Evolutionary conservation across 352 stramenopile species (phyloP).

Genomic region (Pythium brachiatum): DNA sequence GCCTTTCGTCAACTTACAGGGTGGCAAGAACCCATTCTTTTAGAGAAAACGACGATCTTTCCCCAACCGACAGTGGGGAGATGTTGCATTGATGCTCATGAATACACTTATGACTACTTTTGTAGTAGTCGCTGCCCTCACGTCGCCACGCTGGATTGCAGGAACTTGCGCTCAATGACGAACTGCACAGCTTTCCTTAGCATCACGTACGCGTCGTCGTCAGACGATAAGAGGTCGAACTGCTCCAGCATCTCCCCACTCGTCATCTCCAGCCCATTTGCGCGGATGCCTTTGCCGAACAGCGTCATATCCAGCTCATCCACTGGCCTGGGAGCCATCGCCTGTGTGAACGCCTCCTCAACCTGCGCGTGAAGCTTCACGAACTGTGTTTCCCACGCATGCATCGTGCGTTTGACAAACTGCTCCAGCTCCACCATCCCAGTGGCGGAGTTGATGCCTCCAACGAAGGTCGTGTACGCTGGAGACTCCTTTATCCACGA

Average conservation of each 20-base stretch:
- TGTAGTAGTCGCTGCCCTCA: neutral
- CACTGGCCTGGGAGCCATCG: neutral
- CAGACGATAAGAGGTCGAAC: slow-evolving; percentile 46
- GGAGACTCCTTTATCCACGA: slow-evolving; percentile 35
- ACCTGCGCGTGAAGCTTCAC: slow-evolving; percentile 30
- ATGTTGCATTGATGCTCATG: slow-evolving; percentile 2
- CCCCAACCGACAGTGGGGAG: slow-evolving; percentile 7
- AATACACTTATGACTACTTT: slow-evolving; percentile 3
- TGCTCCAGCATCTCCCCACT: slow-evolving; percentile 53
- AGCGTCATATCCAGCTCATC: slow-evolving; percentile 38
- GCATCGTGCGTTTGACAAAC: slow-evolving; percentile 40
- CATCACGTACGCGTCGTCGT: slow-evolving; percentile 33
- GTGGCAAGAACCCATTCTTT: slow-evolving; percentile 48
- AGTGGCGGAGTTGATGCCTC: slow-evolving; percentile 17
- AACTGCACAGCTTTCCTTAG: slow-evolving; percentile 31
- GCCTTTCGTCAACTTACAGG: slow-evolving; percentile 72
- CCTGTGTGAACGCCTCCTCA: slow-evolving; percentile 23
- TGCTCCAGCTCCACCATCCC: slow-evolving; percentile 39
- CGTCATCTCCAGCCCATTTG: slow-evolving; percentile 47
- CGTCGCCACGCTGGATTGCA: neutral
- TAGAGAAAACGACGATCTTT: slow-evolving; percentile 16
- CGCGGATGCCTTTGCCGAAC: slow-evolving; percentile 33
- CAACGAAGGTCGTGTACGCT: slow-evolving; percentile 22
- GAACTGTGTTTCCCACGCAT: slow-evolving; percentile 41
- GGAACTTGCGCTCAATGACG: slow-evolving; percentile 30